Base-by-base conservation (phyloP, 768 basidiomycete genomes). In the Termitomyces titanicus region DNA sequence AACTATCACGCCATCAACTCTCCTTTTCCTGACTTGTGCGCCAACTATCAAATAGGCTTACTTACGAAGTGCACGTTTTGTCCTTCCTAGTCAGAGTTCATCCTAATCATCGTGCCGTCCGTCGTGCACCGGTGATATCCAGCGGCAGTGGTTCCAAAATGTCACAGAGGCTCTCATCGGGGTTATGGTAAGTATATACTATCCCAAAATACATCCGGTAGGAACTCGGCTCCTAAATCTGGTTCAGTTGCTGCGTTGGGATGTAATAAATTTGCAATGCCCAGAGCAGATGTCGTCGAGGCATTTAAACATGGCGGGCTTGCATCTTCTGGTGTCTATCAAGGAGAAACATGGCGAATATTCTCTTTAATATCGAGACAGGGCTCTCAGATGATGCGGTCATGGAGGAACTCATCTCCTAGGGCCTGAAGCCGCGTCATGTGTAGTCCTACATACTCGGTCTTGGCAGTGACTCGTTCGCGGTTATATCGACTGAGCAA, bases 361-460 rank as follows among this genome's bases (percentile, higher is more conserved):
- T 60, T 81, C 83, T n/a, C 66, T 85, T 15, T 83, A 85, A 56
- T 81, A 84, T 65, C 75, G 71, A 61, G 5, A 59, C 63, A 51
- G 54, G 52, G n/a, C 55, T 71, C 25, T 60, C 77, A 0, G 74
- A 84, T 64, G 77, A 76, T 27, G 72, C 73, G n/a, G 76, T 79
- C 33, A 84, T 83, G 83, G 66, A 72, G 57, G 82, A 80, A 58
- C 73, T 85, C 25, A 75, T 83, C 13, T 75, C 81, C 3, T 80
- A 80, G 83, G 84, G 1, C 83, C 82, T 1, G 85, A 85, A 67
- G 84, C 83, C 1, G 83, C 82, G 1, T 80, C 83, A 0, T 85
- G 84, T 55, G 83, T 86, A 0, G 66, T 85, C 12, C 71, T 84
- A n/a, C n/a, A n/a, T n/a, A 22, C 83, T 85, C 64, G 83, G 81